Base-by-base conservation (phyloP, 345 rosid species). In the Cardamine occulta region DNA sequence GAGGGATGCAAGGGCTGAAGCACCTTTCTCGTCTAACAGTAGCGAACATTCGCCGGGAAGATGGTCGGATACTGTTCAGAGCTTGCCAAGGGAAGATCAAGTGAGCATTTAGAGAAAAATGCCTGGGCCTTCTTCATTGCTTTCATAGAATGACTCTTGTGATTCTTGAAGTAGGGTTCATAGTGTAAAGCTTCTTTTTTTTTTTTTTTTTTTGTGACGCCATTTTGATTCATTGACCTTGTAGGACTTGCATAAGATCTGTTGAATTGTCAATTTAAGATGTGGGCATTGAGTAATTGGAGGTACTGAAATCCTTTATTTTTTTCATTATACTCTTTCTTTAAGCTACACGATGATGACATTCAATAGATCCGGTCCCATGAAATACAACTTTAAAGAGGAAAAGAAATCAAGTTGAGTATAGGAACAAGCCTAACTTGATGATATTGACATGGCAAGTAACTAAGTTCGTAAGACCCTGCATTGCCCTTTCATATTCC, bases 21-120 rank as follows among this genome's bases (percentile, higher is more conserved):
- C 87, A 31, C 99, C 78, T 3, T 86, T 48, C 59, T 92, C 97
- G 2, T 95, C 95, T 19, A 91, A 90, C 77, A 86, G 97, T 21
- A 95, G 99, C 28, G 99, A 95, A 66, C 97, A 92, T 77, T 95
- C 99, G 0, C 99, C 97, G 0, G 97, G 99, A 39, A 73, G 99
- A 74, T 95, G 99, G 99, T 95, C 99, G 0, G 99, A 95, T 65
- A 95, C 99, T 0, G 89, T 95, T 35, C 97, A 88, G 80, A 88
- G 97, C 86, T 86, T 95, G 84, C 93, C 99, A 34, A 88, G 97
- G 77, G 97, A 89, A 74, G 97, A 95, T 51, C 97, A 87, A 78
- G 82, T 86, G 78, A 90, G 93, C 74, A 79, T 79, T 37, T 74
- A 77, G 75, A 68, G 68, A 67, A 67, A 39, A 47, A 18, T 15